These are phyloP conservation scores for Fusarium sororula DNA, from an alignment of 2,329 filamentous ascomycete genomes.

Conservation along the genomic window DNA sequence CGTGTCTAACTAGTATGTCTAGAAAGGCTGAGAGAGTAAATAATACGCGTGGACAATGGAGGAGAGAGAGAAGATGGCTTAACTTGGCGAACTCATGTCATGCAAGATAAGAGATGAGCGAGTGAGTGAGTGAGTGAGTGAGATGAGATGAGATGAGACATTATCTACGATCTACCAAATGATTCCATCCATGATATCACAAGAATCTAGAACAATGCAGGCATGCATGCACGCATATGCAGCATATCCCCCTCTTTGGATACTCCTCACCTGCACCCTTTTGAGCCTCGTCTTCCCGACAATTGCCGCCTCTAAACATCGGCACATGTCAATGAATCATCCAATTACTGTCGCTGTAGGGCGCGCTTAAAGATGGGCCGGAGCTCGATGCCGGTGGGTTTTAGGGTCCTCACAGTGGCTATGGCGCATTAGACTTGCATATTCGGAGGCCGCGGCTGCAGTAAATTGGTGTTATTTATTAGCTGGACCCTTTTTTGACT, in stretches of 20 bases:
- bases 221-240: neutral
- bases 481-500: slow-evolving; percentile 7
- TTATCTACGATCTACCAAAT: neutral
- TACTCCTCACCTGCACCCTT: slow-evolving; percentile 12
- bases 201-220: slow-evolving; percentile 15
- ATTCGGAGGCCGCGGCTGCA: slow-evolving; percentile 14
- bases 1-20: neutral
- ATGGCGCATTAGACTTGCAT: slow-evolving; percentile 8
- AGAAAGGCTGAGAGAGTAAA: neutral
- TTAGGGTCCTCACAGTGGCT: neutral
- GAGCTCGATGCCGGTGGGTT: slow-evolving; percentile 3
- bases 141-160: neutral
- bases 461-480: neutral
- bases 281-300: slow-evolving; percentile 36
- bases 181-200: slow-evolving; percentile 24
- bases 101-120: neutral
- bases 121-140: neutral
- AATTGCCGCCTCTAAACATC: slow-evolving; percentile 28
- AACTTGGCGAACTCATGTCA: neutral
- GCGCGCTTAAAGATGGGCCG: slow-evolving; percentile 25
- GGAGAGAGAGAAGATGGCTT: neutral
- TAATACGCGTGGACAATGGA: neutral
- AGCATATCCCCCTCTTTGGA: slow-evolving; percentile 6
- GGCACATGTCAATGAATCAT: slow-evolving; percentile 2
- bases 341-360: slow-evolving; percentile 8